A percentile compares a stretch with the other conserved stretches of the same genome.
These are phyloP conservation scores for Mycosarcoma maydis DNA, from an alignment of 1,284 basidiomycete genomes.

Conservation along the genomic window DNA sequence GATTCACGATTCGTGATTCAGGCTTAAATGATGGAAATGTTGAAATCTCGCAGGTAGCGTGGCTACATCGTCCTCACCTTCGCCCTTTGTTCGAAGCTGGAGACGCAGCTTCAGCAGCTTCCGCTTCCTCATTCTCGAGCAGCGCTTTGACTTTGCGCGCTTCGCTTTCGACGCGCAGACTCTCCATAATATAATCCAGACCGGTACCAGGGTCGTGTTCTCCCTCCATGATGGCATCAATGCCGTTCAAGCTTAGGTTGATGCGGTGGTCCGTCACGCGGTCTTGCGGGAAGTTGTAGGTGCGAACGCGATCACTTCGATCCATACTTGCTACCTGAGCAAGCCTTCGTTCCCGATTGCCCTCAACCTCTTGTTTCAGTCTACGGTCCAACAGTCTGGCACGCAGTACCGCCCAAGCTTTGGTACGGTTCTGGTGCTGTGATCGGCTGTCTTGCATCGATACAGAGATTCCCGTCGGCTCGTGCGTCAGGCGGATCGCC, in stretches of 20 bases:
- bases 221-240: conserved; percentile 63
- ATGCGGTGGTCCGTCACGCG: conserved; percentile 65
- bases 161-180: conserved; percentile 39
- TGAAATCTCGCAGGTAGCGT: background rate
- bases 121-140: conserved; percentile 45
- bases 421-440: conserved; percentile 77
- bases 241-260: conserved; percentile 57
- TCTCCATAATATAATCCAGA: conserved; percentile 51
- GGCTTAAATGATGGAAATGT: background rate
- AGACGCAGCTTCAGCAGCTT: conserved; percentile 25
- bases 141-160: conserved; percentile 44
- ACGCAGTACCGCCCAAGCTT: conserved; percentile 63
- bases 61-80: conserved; percentile 3
- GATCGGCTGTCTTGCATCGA: conserved; percentile 98
- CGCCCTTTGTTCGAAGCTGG: conserved; percentile 10
- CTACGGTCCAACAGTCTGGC: conserved; percentile 60
- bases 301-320: conserved; percentile 62
- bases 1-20: too few relatives aligned
- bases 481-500: conserved; percentile 92
- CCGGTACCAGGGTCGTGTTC: conserved; percentile 53
- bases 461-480: conserved; percentile 91
- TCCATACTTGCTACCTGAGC: conserved; percentile 64
- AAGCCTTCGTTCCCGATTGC: conserved; percentile 52
- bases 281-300: conserved; percentile 66
- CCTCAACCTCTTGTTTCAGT: conserved; percentile 54